Base-by-base conservation (phyloP, 345 rosid genomes). In the Populus tremula region DNA sequence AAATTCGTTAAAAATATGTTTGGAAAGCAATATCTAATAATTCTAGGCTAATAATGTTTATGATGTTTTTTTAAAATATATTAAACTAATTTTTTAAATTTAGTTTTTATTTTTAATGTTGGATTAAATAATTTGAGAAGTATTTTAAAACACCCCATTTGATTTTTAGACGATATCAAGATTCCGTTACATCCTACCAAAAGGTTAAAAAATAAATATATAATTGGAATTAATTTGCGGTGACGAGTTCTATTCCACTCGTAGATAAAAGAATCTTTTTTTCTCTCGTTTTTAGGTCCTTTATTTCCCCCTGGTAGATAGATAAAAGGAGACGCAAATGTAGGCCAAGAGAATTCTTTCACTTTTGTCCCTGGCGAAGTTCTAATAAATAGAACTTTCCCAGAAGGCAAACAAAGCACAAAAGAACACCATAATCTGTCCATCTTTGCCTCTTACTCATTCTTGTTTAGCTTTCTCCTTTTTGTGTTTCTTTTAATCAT, bases 301-400 rank as follows among this genome's bases (percentile, higher is more conserved):
- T 23, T 10, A 1, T 12, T 61, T 29, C 21, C 76, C 21, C 45
- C 13, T 0, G 12, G 75, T 43, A 77, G 70, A 76, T 49, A 68
- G 21, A 70, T 29, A 21, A 71, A 67, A 43, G 36, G 72, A 70
- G 35, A 36, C 25, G 45, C 12, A 35, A 45, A 29, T 1, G 27
- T 23, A 35, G 65, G 75, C 53, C 29, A 31, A 78, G 88, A 81
- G 82, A 77, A 80, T 79, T 71, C 72, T 68, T 35, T 59, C 69
- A 12, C 50, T 62, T 75, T 73, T 77, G 81, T 76, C 81, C 41
- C 56, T 27, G n/a, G 6, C 35, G 66, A 75, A 62, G 70, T 17
- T 23, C 39, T 35, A 36, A 21, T 35, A 45, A 72, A 56, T 3
- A 50, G 63, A 64, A 83, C 84, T 71, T 84, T 81, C 81, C 36